phyloP scores from a whole-genome alignment of 2,329 filamentous ascomycete species.

The Diaporthe velutina region DNA sequence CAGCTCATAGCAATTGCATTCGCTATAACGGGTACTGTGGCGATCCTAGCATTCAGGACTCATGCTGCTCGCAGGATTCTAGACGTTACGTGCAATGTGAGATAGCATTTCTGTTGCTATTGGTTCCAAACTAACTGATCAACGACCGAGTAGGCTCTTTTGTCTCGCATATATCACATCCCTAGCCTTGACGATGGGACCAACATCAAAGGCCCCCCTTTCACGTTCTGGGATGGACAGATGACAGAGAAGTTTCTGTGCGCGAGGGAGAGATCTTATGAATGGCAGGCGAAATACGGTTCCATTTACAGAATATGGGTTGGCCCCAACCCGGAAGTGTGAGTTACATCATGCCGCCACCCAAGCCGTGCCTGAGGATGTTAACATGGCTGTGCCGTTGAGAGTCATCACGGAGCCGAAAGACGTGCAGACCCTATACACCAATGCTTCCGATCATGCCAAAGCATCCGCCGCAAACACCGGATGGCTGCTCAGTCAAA shows the following conservation, averaged over 20 bases:
- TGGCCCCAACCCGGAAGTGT: constrained; percentile 1
- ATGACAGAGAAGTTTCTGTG: constrained; percentile 9
- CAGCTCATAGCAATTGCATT: constrained; percentile 7
- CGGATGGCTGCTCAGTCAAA: constrained; percentile 2
- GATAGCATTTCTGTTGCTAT: neutral
- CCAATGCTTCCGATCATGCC: neutral
- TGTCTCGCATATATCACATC: neutral
- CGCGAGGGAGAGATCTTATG: constrained; percentile 1
- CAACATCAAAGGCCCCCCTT: constrained; percentile 3
- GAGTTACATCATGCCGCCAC: neutral
- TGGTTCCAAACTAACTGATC: no score
- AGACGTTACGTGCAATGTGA: neutral
- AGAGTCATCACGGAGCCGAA: constrained; percentile 7
- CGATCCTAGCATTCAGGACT: neutral
- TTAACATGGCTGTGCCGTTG: neutral
- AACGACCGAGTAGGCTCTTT: neutral
- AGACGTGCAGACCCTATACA: constrained; percentile 1
- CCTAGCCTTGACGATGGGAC: neutral
- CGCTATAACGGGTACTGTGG: neutral
- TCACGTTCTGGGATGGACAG: constrained; percentile 9
- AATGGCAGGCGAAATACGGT: constrained; percentile 5
- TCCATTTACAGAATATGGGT: constrained; percentile 5
- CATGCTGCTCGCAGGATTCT: constrained; percentile 11
- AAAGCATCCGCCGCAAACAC: constrained; percentile 4
- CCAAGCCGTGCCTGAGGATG: no score